Percentiles rank a stretch among this genome's conserved stretches.
phyloP scores from a whole-genome alignment of 148 eudicot species.

The Chenopodium suecicum region DNA sequence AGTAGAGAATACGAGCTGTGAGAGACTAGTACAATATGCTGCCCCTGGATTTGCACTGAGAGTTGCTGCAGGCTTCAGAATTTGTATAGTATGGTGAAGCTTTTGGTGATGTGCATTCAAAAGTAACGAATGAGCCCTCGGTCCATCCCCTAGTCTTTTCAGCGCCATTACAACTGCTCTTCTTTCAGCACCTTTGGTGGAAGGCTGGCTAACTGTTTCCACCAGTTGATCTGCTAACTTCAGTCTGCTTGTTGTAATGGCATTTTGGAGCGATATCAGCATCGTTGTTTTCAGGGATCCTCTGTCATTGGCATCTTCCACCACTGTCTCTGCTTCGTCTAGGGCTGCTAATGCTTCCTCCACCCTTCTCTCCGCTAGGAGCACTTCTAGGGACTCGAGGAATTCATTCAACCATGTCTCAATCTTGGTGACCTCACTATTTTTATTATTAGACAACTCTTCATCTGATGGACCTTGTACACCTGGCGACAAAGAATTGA shows the following conservation, averaged over 20 bases:
- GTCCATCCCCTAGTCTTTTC: slow-evolving; percentile 83
- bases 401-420: slow-evolving; percentile 67
- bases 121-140: slow-evolving; percentile 70
- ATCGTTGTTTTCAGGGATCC: slow-evolving; percentile 38
- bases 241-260: slow-evolving; percentile 58
- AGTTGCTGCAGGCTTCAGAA: slow-evolving; percentile 41
- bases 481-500: slow-evolving; percentile 48
- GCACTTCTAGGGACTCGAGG: slow-evolving; percentile 64
- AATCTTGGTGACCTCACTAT: slow-evolving; percentile 46
- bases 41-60: slow-evolving; percentile 32
- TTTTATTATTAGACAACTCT: slow-evolving; percentile 32
- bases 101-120: slow-evolving; percentile 66
- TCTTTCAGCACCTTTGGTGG: slow-evolving; percentile 68
- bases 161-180: slow-evolving; percentile 63
- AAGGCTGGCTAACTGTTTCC: slow-evolving; percentile 69
- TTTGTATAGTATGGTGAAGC: slow-evolving; percentile 40
- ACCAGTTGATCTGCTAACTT: slow-evolving; percentile 71
- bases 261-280: slow-evolving; percentile 42
- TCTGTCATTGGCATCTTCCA: slow-evolving; percentile 36
- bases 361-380: slow-evolving; percentile 75
- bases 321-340: slow-evolving; percentile 63
- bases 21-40: slow-evolving; percentile 47
- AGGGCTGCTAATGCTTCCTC: slow-evolving; percentile 66
- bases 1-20: slow-evolving; percentile 72
- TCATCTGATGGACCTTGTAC: slow-evolving; percentile 42